Evolutionary conservation across 345 rosid genomes (phyloP).

Genomic region (Melaleuca quinquenervia): DNA sequence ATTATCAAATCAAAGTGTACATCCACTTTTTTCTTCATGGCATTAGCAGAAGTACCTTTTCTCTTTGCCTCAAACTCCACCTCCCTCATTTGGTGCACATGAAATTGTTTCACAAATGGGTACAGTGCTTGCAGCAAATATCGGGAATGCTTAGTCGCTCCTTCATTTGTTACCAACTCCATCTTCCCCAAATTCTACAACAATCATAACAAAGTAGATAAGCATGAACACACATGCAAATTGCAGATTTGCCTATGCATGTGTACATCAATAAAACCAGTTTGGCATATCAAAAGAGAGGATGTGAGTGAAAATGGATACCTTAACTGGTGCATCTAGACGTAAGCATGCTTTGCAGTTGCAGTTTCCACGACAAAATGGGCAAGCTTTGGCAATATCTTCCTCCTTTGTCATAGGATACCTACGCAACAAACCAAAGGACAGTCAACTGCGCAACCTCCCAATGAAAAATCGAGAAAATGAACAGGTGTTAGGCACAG

Average conservation of each 20-base stretch:
- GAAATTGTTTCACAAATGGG: slow-evolving; percentile 17
- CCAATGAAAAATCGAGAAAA: not conserved
- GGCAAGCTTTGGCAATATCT: slow-evolving; percentile 30
- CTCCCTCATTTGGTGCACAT: slow-evolving; percentile 22
- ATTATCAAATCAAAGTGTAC: not conserved
- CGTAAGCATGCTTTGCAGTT: slow-evolving; percentile 60
- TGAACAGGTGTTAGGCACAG: not conserved
- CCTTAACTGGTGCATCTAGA: slow-evolving; percentile 11
- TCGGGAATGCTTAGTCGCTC: slow-evolving; percentile 7
- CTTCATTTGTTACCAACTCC: not conserved
- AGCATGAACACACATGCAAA: not conserved
- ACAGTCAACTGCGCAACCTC: not conserved
- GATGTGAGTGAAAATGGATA: slow-evolving; percentile 1
- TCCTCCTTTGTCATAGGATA: slow-evolving; percentile 31
- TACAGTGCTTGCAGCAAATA: slow-evolving; percentile 13
- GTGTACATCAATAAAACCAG: not conserved
- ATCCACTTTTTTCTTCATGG: not conserved
- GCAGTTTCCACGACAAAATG: slow-evolving; percentile 36
- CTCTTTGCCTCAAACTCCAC: slow-evolving; percentile 12
- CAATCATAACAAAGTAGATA: not conserved
- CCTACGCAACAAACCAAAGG: slow-evolving; percentile 11
- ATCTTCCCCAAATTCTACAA: slow-evolving; percentile 3
- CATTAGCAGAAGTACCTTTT: slow-evolving; percentile 11
- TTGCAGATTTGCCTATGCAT: not conserved
- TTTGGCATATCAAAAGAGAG: not conserved